These are phyloP conservation scores for Cnidoscolus chayamansa DNA, from an alignment of 441 rosid species.

Conservation along the genomic window DNA sequence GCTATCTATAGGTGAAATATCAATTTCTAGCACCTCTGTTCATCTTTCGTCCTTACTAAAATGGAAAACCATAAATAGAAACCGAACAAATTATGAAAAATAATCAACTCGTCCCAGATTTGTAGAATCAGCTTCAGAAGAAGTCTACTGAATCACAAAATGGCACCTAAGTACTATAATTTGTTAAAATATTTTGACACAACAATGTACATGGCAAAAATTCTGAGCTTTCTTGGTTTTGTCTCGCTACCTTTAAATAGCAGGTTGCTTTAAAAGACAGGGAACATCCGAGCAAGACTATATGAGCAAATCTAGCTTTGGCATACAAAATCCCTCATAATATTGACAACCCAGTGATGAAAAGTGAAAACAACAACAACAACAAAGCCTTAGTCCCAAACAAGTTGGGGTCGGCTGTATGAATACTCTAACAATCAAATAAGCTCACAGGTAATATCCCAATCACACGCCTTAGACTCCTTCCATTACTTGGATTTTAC, in stretches of 20 bases:
- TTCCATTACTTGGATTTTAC: too few relatives aligned
- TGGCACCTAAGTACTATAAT: not conserved
- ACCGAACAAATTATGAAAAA: not conserved
- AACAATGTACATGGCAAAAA: too few relatives aligned
- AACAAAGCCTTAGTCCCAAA: too few relatives aligned
- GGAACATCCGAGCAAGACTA: not conserved
- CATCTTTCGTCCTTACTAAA: not conserved
- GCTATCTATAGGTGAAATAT: not conserved
- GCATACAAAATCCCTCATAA: not conserved
- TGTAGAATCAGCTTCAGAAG: not conserved
- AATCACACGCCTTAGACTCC: too few relatives aligned
- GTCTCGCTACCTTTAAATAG: not conserved
- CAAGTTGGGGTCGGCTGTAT: too few relatives aligned
- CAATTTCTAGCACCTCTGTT: slow-evolving; percentile 4
- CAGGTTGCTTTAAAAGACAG: not conserved
- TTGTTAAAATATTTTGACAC: too few relatives aligned
- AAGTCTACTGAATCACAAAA: not conserved
- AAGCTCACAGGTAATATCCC: too few relatives aligned
- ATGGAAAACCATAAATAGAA: not conserved
- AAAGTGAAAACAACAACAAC: not conserved
- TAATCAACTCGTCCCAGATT: not conserved
- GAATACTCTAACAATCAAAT: too few relatives aligned
- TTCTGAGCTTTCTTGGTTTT: not conserved
- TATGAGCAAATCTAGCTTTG: not conserved
- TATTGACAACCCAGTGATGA: not conserved